phyloP scores from a whole-genome alignment of 805 yeast species.

The Spathaspora hagerdaliae region DNA sequence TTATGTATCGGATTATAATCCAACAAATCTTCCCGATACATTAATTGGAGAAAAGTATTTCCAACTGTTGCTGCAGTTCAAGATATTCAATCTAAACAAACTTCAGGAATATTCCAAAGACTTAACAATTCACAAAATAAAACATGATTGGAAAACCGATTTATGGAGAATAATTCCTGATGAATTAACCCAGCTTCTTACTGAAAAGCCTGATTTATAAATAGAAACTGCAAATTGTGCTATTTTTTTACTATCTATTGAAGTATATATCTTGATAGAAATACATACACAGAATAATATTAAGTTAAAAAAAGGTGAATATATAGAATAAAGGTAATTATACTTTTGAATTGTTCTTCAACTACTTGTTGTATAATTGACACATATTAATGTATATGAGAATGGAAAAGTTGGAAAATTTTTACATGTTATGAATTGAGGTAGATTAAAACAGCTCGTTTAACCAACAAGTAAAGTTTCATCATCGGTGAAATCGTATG shows the following conservation, averaged over 20 bases:
- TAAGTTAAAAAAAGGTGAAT: not conserved
- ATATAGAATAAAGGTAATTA: constrained; percentile 2
- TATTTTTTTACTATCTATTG: not conserved
- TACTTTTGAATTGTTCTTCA: not conserved
- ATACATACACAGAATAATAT: not conserved
- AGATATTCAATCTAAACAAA: constrained; percentile 4
- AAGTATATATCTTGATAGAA: not conserved
- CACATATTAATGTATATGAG: not conserved
- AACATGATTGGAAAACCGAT: constrained; percentile 11
- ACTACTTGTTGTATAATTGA: not conserved
- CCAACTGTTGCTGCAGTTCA: constrained; percentile 16
- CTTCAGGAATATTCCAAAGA: constrained; percentile 10
- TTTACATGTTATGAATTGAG: too few species aligned
- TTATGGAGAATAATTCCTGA: constrained; percentile 33
- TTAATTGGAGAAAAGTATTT: constrained; percentile 14
- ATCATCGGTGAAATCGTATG: constrained; percentile 71
- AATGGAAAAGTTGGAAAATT: not conserved
- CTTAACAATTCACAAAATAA: constrained; percentile 14
- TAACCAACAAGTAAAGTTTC: constrained; percentile 90
- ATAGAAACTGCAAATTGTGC: not conserved
- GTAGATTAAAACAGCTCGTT: constrained; percentile 1
- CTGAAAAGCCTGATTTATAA: constrained; percentile 8
- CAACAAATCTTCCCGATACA: constrained; percentile 22
- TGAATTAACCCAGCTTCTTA: constrained; percentile 20
- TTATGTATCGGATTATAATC: constrained; percentile 42